Conservation (phyloP, 2,329 filamentous ascomycete species). For the Arthrobotrys entomopaga region DNA sequence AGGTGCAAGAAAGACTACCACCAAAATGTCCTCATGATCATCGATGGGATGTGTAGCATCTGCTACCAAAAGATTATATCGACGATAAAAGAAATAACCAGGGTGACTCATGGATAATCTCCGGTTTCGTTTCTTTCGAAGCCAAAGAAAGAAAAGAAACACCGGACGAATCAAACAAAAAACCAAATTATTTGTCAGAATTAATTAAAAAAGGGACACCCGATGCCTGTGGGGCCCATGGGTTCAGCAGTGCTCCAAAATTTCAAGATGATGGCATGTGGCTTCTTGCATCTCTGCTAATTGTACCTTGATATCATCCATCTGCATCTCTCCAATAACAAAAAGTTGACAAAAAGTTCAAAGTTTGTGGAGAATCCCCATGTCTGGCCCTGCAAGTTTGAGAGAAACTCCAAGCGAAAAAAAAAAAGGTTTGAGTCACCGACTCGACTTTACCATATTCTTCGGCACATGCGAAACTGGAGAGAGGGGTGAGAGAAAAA, state of each 20-base stretch:
- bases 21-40: constrained; percentile 45
- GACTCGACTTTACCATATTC: too few species aligned
- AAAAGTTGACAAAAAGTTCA: not conserved
- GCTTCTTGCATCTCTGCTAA: constrained; percentile 10
- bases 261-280: constrained; percentile 42
- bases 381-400: too few species aligned
- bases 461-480: too few species aligned
- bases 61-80: constrained; percentile 1
- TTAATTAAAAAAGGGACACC: constrained; percentile 6
- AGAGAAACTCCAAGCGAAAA: too few species aligned
- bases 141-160: constrained; percentile 1
- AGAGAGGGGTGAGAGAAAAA: too few species aligned
- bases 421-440: too few species aligned
- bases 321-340: not conserved
- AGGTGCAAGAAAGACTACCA: constrained; percentile 7
- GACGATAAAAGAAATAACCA: not conserved
- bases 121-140: constrained; percentile 9
- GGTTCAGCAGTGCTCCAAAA: constrained; percentile 11
- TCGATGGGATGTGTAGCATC: not conserved
- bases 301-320: not conserved
- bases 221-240: not conserved
- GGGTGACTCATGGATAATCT: constrained; percentile 41
- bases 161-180: not conserved
- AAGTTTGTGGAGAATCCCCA: too few species aligned
- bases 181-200: constrained; percentile 32